A percentile compares a stretch with the other conserved stretches of the same genome.
These are phyloP conservation scores for Albatrellus ellisii DNA, from an alignment of 768 basidiomycete species.

Conservation along the genomic window DNA sequence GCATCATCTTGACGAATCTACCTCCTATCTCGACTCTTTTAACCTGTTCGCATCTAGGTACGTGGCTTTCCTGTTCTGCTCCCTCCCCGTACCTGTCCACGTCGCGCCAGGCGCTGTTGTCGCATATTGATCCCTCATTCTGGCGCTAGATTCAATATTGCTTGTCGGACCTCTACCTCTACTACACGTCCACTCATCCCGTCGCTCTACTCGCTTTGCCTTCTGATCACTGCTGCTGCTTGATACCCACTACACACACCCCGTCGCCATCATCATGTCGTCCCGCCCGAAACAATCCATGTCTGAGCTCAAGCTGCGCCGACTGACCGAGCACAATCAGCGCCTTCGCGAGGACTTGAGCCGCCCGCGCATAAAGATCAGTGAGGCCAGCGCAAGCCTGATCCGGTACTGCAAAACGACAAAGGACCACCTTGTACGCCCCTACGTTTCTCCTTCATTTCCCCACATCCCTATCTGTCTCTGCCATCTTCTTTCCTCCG, in stretches of 20 bases:
- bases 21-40: no score
- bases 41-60: no score
- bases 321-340: constrained; percentile 64
- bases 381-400: constrained; percentile 59
- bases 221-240: no score
- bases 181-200: no score
- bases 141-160: no score
- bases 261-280: constrained; percentile 30
- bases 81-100: no score
- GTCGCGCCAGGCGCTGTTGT: no score
- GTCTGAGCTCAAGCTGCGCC: constrained; percentile 70
- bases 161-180: no score
- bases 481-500: neutral
- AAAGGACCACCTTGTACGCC: constrained; percentile 50
- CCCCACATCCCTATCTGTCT: neutral
- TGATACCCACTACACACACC: neutral
- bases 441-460: neutral
- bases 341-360: constrained; percentile 60
- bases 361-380: constrained; percentile 56
- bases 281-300: constrained; percentile 57
- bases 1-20: no score
- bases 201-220: no score
- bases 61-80: no score
- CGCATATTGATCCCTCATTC: no score
- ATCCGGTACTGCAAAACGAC: constrained; percentile 67